Percentiles rank a stretch among this genome's conserved stretches.
phyloP scores from a whole-genome alignment of 2,329 filamentous ascomycete species.

The Kalaharituber pfeilii region DNA sequence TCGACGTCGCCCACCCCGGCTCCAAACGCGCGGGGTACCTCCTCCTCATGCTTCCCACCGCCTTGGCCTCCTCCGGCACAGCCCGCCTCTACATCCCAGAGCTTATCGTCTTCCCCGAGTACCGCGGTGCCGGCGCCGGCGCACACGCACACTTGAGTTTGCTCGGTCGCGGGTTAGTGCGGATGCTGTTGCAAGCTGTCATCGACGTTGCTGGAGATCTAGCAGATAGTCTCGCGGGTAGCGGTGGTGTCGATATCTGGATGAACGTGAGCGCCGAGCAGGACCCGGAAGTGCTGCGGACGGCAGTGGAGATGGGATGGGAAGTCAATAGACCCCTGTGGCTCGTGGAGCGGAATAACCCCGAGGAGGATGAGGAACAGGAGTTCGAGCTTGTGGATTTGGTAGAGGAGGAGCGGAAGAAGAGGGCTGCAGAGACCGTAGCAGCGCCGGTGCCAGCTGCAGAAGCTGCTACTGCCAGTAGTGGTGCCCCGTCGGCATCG shows the following conservation, averaged over 20 bases:
- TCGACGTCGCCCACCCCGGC: neutral
- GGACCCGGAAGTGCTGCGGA: slow-evolving; percentile 4
- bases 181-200: slow-evolving; percentile 7
- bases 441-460: neutral
- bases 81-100: neutral
- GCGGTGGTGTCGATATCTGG: slow-evolving; percentile 8
- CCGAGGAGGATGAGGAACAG: slow-evolving; percentile 1
- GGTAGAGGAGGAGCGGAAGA: neutral
- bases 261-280: slow-evolving; percentile 5
- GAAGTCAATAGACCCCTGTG: slow-evolving; percentile 12
- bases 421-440: neutral
- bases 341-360: slow-evolving; percentile 8
- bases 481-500: neutral
- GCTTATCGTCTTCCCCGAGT: neutral
- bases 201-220: slow-evolving; percentile 6
- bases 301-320: slow-evolving; percentile 10
- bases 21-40: neutral
- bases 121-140: neutral
- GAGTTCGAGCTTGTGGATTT: neutral
- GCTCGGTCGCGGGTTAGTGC: slow-evolving; percentile 6
- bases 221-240: neutral
- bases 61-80: neutral
- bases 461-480: neutral
- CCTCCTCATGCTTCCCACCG: neutral
- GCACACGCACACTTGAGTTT: slow-evolving; percentile 4